These are phyloP conservation scores for Prunus salicina DNA, from an alignment of 306 rosid genomes.

Conservation along the genomic window DNA sequence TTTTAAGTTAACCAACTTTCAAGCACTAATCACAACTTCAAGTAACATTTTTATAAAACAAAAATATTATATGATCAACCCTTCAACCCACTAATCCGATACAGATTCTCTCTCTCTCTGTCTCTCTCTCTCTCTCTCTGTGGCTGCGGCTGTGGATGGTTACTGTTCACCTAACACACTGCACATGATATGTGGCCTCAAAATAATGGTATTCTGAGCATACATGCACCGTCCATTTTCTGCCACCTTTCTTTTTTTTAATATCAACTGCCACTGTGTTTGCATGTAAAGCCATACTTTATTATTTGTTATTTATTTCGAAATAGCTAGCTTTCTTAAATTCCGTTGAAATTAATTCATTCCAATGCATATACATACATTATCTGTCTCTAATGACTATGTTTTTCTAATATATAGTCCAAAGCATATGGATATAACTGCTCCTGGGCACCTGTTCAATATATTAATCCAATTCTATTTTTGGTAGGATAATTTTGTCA, in stretches of 20 bases:
- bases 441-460: neutral
- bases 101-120: neutral
- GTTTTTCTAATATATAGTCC: neutral
- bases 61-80: too few relatives aligned
- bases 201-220: conserved; percentile 10
- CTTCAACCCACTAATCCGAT: neutral
- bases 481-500: neutral
- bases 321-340: too few relatives aligned
- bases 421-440: neutral
- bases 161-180: conserved; percentile 38
- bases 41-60: too few relatives aligned
- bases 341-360: too few relatives aligned
- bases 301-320: neutral
- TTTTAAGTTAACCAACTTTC: conserved; percentile 32
- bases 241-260: neutral
- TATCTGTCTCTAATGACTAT: conserved; percentile 1
- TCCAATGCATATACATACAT: neutral
- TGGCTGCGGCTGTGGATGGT: neutral
- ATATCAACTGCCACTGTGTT: neutral
- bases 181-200: conserved; percentile 5
- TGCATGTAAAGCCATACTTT: neutral
- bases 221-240: conserved; percentile 19
- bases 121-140: neutral
- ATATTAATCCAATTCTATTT: neutral
- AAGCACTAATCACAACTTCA: neutral